Conservation (phyloP, 345 rosid genomes). For the Limnanthes douglasii region DNA sequence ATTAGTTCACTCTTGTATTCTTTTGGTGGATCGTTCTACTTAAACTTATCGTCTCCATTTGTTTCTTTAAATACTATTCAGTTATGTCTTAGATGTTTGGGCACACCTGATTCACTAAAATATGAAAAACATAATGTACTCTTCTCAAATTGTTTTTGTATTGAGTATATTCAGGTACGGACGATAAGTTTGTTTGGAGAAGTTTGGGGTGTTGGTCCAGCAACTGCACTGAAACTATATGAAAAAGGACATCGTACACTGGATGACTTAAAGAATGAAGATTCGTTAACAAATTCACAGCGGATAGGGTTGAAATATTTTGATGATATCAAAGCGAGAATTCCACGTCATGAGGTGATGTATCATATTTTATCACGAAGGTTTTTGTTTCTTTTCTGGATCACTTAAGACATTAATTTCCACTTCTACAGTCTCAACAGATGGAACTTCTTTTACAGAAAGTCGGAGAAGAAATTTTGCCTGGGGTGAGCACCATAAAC, state of each 20-base stretch:
- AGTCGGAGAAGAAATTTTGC: constrained; percentile 54
- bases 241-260: constrained; percentile 78
- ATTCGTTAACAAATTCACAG: constrained; percentile 67
- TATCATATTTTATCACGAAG: constrained; percentile 9
- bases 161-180: no score
- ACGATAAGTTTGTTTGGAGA: constrained; percentile 80
- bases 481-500: constrained; percentile 42
- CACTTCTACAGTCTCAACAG: constrained; percentile 53
- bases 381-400: not conserved
- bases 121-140: no score
- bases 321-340: constrained; percentile 68
- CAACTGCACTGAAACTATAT: constrained; percentile 81
- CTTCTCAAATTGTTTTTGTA: no score
- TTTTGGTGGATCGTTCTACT: no score
- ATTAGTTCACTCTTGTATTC: no score
- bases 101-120: no score
- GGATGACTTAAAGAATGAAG: constrained; percentile 67
- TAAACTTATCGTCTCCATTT: no score
- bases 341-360: constrained; percentile 76
- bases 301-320: constrained; percentile 84
- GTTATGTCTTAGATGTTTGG: no score
- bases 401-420: constrained; percentile 4
- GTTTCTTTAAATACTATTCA: no score
- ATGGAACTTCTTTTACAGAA: constrained; percentile 70
- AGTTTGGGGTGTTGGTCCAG: constrained; percentile 97